Conservation (phyloP, 768 basidiomycete genomes). For the Hysterangium stoloniferum region DNA sequence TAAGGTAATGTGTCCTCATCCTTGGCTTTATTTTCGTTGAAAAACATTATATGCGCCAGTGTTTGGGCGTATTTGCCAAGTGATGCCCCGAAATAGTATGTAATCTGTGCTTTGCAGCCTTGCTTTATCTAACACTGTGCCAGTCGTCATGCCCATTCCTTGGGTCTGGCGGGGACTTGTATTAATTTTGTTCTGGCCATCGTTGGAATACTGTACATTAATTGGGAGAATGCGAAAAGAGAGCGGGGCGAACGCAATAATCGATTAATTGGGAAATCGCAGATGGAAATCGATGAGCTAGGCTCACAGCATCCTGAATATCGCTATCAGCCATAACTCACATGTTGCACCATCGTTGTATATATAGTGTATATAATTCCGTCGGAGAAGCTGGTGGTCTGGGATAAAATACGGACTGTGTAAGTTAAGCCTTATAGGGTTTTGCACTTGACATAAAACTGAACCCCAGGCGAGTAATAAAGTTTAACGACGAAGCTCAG, state of each 20-base stretch:
- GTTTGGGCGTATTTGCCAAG: conserved; percentile 41
- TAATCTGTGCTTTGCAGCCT: not conserved
- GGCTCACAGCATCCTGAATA: conserved; percentile 40
- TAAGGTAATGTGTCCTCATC: conserved; percentile 31
- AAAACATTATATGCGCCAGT: conserved; percentile 17
- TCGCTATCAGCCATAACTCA: conserved; percentile 31
- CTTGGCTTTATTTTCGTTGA: too few relatives aligned
- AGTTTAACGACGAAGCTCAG: too few relatives aligned
- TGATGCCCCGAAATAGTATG: conserved; percentile 35
- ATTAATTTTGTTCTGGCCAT: conserved; percentile 26
- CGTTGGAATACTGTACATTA: conserved; percentile 29
- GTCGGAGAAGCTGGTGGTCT: too few relatives aligned
- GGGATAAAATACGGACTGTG: too few relatives aligned
- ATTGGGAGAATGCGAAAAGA: conserved; percentile 37
- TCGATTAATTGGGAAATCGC: conserved; percentile 32
- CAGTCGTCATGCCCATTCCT: conserved; percentile 35
- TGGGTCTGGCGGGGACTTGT: conserved; percentile 34
- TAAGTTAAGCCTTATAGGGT: too few relatives aligned
- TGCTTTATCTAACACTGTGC: not conserved
- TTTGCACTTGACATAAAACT: too few relatives aligned
- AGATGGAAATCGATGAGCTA: conserved; percentile 31
- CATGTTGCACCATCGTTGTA: too few relatives aligned
- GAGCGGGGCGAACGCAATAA: conserved; percentile 35
- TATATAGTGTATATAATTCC: too few relatives aligned
- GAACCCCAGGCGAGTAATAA: too few relatives aligned